Evolutionary conservation across 2,329 filamentous ascomycete genomes (phyloP).

Genomic region (Phyllachora maydis): DNA sequence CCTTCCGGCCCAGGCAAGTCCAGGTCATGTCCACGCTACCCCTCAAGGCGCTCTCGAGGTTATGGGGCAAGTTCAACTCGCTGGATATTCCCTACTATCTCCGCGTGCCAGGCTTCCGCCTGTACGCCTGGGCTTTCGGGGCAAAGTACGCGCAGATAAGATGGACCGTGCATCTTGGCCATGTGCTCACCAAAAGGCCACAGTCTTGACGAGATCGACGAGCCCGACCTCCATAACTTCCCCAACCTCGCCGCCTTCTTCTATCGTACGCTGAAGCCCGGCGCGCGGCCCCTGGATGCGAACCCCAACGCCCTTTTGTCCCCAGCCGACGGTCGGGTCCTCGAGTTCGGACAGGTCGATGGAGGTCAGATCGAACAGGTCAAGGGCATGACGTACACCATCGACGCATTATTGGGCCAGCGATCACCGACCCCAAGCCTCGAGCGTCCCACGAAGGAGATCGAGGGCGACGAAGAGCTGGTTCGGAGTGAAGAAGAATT

Average conservation of each 20-base stretch:
- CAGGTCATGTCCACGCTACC: constrained; percentile 87
- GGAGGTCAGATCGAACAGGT: constrained; percentile 94
- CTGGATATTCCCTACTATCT: constrained; percentile 73
- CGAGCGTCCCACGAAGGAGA: constrained; percentile 9
- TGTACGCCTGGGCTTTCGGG: constrained; percentile 83
- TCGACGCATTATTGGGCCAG: constrained; percentile 76
- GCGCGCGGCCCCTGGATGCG: constrained; percentile 65
- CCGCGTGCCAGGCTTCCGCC: constrained; percentile 72
- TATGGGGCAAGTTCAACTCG: constrained; percentile 88
- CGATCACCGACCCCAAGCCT: constrained; percentile 34
- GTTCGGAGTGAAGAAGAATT: constrained; percentile 80
- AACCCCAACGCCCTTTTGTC: constrained; percentile 64
- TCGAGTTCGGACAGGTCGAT: constrained; percentile 84
- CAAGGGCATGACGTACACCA: constrained; percentile 93
- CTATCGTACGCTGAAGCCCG: constrained; percentile 84
- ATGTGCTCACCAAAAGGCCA: too few species aligned
- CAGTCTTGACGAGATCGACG: constrained; percentile 66
- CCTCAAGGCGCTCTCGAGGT: constrained; percentile 69
- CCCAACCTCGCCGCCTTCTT: constrained; percentile 94
- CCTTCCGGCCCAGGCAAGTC: constrained; percentile 40
- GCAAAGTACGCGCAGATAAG: constrained; percentile 44
- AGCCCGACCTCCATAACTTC: constrained; percentile 74
- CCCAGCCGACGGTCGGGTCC: constrained; percentile 73
- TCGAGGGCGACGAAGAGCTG: constrained; percentile 35
- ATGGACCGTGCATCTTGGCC: too few species aligned